Percentiles rank a stretch among this genome's conserved stretches.
Conservation (phyloP, 352 stramenopile genomes). For the Aphanomyces euteiches region DNA sequence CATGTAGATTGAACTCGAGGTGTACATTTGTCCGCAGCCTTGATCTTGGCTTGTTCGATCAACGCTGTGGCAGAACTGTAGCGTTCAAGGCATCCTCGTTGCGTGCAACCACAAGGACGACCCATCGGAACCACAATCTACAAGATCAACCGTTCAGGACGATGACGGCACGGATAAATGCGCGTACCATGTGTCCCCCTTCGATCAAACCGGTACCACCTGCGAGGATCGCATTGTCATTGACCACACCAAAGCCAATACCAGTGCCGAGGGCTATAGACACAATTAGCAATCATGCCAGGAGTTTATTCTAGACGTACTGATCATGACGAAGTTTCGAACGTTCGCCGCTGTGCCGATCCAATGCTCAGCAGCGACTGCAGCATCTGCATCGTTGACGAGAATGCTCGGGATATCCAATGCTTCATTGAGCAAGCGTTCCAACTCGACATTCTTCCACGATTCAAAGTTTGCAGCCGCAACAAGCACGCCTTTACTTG, state of each 20-base stretch:
- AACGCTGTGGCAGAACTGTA: conserved; percentile 71
- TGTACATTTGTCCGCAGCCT: not conserved
- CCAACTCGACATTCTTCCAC: conserved; percentile 61
- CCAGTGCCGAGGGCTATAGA: conserved; percentile 65
- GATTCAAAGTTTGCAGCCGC: conserved; percentile 65
- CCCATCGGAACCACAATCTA: conserved; percentile 83
- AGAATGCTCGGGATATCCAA: conserved; percentile 45
- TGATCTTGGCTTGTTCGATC: conserved; percentile 50
- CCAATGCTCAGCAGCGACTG: conserved; percentile 78
- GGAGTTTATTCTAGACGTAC: conserved; percentile 38
- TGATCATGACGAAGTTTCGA: conserved; percentile 80
- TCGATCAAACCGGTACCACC: conserved; percentile 67
- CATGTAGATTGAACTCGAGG: too few species aligned
- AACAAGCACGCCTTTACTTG: conserved; percentile 53
- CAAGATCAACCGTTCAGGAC: too few species aligned
- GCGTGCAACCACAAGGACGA: conserved; percentile 62
- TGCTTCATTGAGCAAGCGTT: conserved; percentile 45
- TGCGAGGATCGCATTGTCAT: conserved; percentile 59
- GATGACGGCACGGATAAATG: too few species aligned
- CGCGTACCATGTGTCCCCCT: conserved; percentile 67
- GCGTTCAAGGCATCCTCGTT: conserved; percentile 70
- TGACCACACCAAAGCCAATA: conserved; percentile 63
- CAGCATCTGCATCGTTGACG: conserved; percentile 77
- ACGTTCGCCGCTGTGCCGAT: conserved; percentile 56
- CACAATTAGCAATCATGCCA: not conserved